These are phyloP conservation scores for Gynandropsis gynandra DNA, from an alignment of 345 rosid genomes.

Conservation along the genomic window DNA sequence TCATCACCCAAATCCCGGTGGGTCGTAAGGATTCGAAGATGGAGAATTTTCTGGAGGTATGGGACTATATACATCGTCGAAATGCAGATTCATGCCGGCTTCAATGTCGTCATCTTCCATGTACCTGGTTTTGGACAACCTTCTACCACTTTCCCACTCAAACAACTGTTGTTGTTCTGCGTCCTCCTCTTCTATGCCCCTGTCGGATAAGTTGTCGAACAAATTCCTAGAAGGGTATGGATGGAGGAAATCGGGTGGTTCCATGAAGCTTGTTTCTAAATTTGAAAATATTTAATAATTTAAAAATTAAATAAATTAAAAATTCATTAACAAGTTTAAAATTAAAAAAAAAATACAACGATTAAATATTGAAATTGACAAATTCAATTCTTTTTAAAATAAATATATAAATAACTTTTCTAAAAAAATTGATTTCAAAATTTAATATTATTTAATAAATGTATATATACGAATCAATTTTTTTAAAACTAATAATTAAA, in stretches of 20 bases:
- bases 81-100: slow-evolving; percentile 58
- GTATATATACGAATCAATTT: too few species aligned
- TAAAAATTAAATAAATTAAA: too few species aligned
- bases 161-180: slow-evolving; percentile 43
- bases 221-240: slow-evolving; percentile 19
- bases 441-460: too few species aligned
- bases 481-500: too few species aligned
- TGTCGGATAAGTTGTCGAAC: slow-evolving; percentile 22
- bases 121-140: slow-evolving; percentile 34
- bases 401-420: too few species aligned
- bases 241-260: slow-evolving; percentile 56
- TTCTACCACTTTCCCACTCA: slow-evolving; percentile 33
- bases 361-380: too few species aligned
- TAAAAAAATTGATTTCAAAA: too few species aligned
- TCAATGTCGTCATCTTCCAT: slow-evolving; percentile 53
- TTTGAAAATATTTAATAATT: too few species aligned
- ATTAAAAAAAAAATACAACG: too few species aligned
- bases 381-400: too few species aligned
- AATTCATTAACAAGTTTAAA: too few species aligned
- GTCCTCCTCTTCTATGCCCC: slow-evolving; percentile 21
- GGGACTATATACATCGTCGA: slow-evolving; percentile 64
- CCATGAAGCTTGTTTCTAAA: slow-evolving; percentile 47
- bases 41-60: slow-evolving; percentile 48
- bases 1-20: not conserved
- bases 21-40: slow-evolving; percentile 16